These are phyloP conservation scores for Powellomyces hirtus DNA, from an alignment of 192 early-diverging fungal genomes.

Conservation along the genomic window DNA sequence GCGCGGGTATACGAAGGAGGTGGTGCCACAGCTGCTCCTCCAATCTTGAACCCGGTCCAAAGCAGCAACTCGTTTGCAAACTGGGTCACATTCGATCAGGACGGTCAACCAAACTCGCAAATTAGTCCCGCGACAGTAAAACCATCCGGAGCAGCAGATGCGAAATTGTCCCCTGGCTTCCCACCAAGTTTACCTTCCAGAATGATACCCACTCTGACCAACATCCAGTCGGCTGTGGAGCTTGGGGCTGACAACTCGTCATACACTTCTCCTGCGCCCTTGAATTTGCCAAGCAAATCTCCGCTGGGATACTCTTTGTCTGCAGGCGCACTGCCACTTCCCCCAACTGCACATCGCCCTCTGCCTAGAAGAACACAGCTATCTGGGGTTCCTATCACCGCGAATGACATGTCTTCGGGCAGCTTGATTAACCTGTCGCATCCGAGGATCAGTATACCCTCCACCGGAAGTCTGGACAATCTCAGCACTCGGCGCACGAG, in stretches of 20 bases:
- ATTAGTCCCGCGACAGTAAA: not conserved
- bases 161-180: too few species aligned
- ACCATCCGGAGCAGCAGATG: too few species aligned
- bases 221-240: too few species aligned
- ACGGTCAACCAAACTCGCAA: not conserved
- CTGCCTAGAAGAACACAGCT: not conserved
- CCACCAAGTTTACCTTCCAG: too few species aligned
- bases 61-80: slow-evolving; percentile 7
- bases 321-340: not conserved
- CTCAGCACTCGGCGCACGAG: not conserved
- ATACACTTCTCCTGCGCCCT: too few species aligned
- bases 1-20: not conserved
- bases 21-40: not conserved
- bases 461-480: not conserved
- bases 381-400: not conserved
- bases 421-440: not conserved
- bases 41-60: not conserved
- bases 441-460: not conserved
- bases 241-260: too few species aligned
- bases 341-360: not conserved
- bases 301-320: slow-evolving; percentile 13
- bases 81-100: slow-evolving; percentile 28
- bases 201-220: too few species aligned
- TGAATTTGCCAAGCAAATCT: not conserved
- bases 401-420: not conserved